Conservation (phyloP, 2,329 filamentous ascomycete genomes). For the Zymoseptoria crescenta region DNA sequence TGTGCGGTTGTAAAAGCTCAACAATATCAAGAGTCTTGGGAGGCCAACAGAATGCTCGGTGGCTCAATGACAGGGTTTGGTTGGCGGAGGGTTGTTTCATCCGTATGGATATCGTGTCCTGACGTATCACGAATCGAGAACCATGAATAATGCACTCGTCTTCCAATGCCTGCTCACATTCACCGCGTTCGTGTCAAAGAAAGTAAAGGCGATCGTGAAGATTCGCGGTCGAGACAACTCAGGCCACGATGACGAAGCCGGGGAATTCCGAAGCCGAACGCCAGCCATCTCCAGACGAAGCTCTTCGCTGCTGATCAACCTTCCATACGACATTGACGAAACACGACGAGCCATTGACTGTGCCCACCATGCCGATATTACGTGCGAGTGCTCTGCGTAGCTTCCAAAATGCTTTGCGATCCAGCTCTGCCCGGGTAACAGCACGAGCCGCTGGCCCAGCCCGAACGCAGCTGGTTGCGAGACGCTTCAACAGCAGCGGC, state of each 20-base stretch:
- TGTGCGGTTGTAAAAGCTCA: not conserved
- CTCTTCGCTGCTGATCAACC: not conserved
- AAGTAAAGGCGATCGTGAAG: too few relatives aligned
- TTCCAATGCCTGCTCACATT: not conserved
- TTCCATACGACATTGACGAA: not conserved
- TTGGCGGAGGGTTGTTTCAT: not conserved
- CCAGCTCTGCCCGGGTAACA: constrained; percentile 11
- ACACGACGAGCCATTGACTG: constrained; percentile 9
- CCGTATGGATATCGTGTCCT: not conserved
- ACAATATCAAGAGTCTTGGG: not conserved
- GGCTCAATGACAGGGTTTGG: not conserved
- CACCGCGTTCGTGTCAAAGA: not conserved
- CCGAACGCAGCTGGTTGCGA: constrained; percentile 21
- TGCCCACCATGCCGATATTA: constrained; percentile 16
- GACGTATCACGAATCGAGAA: not conserved
- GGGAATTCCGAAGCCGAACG: not conserved
- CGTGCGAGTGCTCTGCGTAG: constrained; percentile 20
- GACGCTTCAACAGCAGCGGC: constrained; percentile 23
- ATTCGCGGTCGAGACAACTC: not conserved
- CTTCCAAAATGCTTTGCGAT: constrained; percentile 15
- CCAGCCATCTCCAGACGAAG: not conserved
- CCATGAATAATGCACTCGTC: not conserved
- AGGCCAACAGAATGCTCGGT: not conserved
- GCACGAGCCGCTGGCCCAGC: constrained; percentile 13
- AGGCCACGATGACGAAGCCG: not conserved